These are phyloP conservation scores for Urtica urens DNA, from an alignment of 306 rosid genomes.

Conservation along the genomic window DNA sequence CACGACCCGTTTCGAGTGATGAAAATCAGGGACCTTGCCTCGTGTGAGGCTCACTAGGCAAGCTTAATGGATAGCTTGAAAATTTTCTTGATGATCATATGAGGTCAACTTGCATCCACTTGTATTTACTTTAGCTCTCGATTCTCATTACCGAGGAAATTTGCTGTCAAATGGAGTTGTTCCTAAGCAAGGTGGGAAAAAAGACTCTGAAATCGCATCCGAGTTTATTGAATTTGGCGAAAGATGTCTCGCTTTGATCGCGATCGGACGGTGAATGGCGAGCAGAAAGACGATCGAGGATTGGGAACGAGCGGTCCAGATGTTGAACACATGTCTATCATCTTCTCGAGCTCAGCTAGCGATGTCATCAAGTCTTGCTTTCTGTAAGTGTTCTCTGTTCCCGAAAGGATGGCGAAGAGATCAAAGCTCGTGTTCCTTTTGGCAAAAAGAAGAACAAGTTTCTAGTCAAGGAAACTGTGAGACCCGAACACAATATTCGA, in stretches of 20 bases:
- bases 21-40: no score
- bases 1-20: constrained; percentile 6
- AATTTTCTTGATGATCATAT: no score
- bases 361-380: constrained; percentile 6
- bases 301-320: constrained; percentile 11
- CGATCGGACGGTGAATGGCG: constrained; percentile 13
- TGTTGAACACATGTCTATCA: constrained; percentile 3
- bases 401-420: constrained; percentile 3
- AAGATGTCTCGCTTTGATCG: constrained; percentile 1
- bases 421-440: constrained; percentile 1
- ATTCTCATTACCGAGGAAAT: constrained; percentile 1
- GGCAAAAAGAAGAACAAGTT: constrained; percentile 3
- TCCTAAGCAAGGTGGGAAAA: constrained; percentile 5
- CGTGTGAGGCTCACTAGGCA: no score
- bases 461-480: constrained; percentile 1
- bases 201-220: constrained; percentile 9
- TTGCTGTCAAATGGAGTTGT: constrained; percentile 3
- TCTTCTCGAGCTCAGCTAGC: constrained; percentile 11
- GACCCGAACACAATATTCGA: not conserved
- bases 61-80: no score
- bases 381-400: constrained; percentile 1
- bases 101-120: no score
- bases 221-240: not conserved
- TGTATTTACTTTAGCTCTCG: no score
- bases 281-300: constrained; percentile 9